phyloP scores from a whole-genome alignment of 202 grass and related monocot species.

The Panicum virgatum region DNA sequence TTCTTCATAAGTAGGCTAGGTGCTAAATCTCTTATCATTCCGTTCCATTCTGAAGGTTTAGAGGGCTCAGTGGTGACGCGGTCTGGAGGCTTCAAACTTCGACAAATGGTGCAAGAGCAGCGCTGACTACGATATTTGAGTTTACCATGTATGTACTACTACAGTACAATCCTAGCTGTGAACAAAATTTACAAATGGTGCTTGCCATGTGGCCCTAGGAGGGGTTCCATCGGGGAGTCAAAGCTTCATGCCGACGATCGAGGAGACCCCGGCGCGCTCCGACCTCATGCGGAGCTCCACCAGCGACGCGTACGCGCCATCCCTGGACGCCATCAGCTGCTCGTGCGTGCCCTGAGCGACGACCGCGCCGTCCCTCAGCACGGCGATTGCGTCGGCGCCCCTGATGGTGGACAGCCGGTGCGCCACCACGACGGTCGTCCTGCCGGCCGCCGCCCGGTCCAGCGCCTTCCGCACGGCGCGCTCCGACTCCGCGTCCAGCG shows the following conservation, averaged over 20 bases:
- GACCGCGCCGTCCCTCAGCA: slow-evolving; percentile 55
- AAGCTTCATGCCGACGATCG: background rate
- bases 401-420: slow-evolving; percentile 62
- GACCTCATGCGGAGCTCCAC: slow-evolving; percentile 32
- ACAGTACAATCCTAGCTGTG: background rate
- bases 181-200: background rate
- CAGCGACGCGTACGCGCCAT: slow-evolving; percentile 56
- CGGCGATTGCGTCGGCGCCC: slow-evolving; percentile 46
- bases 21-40: background rate
- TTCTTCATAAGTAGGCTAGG: background rate
- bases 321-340: slow-evolving; percentile 38
- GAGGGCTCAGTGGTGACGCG: background rate
- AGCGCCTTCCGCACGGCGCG: slow-evolving; percentile 61
- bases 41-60: background rate
- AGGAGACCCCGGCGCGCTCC: background rate
- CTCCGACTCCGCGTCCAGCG: slow-evolving; percentile 87
- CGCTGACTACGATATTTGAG: background rate
- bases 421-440: slow-evolving; percentile 54
- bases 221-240: background rate
- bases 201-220: background rate
- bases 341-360: slow-evolving; percentile 58
- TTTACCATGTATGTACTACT: background rate
- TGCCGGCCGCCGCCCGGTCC: slow-evolving; percentile 42
- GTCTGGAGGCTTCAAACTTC: background rate
- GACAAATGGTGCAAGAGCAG: background rate